Evolutionary conservation across 2,329 filamentous ascomycete genomes (phyloP).

Genomic region (Colletotrichum incanum): DNA sequence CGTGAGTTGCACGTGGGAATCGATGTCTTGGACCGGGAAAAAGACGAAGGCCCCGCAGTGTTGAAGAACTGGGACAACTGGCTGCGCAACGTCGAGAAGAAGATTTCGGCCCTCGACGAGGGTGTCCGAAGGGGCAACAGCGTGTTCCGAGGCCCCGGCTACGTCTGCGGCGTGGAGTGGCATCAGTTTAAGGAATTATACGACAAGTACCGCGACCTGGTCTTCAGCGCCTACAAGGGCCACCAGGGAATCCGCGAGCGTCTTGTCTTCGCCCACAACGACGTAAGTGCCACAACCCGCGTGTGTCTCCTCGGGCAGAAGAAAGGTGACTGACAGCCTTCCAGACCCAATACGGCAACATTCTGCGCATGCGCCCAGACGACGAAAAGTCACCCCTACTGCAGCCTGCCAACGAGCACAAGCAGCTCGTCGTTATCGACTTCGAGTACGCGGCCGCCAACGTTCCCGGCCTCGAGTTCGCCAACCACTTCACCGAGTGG

Average conservation of each 20-base stretch:
- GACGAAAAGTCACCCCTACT: conserved; percentile 88
- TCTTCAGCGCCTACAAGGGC: conserved; percentile 81
- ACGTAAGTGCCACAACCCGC: conserved; percentile 72
- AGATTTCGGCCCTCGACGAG: conserved; percentile 70
- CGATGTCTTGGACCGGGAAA: conserved; percentile 85
- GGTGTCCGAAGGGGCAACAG: conserved; percentile 65
- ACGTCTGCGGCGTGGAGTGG: conserved; percentile 90
- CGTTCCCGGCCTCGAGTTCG: conserved; percentile 88
- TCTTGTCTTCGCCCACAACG: conserved; percentile 97
- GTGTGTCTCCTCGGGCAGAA: not conserved
- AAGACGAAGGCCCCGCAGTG: conserved; percentile 83
- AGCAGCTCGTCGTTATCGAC: conserved; percentile 96
- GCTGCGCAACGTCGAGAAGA: conserved; percentile 77
- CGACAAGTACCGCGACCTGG: conserved; percentile 81
- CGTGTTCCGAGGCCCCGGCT: conserved; percentile 61
- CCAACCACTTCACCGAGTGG: conserved; percentile 99
- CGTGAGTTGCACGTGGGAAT: conserved; percentile 95
- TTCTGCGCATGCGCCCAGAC: conserved; percentile 80
- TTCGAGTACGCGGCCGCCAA: conserved; percentile 98
- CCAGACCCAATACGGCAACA: conserved; percentile 98
- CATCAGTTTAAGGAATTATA: conserved; percentile 81
- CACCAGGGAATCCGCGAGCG: conserved; percentile 77
- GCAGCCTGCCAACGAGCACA: conserved; percentile 92
- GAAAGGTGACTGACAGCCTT: conserved; percentile 3
- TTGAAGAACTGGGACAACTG: conserved; percentile 97